Percentiles rank a stretch among this genome's conserved stretches.
These are phyloP conservation scores for Ogataea paraovalis DNA, from an alignment of 805 yeast genomes.

Conservation along the genomic window DNA sequence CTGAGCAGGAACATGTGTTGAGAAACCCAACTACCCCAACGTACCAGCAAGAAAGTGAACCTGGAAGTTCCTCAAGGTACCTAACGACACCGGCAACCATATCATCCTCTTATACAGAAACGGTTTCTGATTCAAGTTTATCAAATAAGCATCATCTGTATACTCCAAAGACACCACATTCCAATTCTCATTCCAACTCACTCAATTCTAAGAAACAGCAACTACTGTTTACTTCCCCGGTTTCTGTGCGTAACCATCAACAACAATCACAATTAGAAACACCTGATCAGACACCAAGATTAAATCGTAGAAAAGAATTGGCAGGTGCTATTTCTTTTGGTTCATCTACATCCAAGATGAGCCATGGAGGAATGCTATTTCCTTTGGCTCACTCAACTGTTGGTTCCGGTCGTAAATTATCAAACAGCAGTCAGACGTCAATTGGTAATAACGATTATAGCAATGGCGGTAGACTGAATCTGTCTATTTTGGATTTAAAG, in stretches of 20 bases:
- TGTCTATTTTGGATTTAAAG: conserved; percentile 17
- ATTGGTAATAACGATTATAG: not conserved
- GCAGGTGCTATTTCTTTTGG: conserved; percentile 20
- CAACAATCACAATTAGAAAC: conserved; percentile 16
- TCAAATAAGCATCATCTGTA: conserved; percentile 14
- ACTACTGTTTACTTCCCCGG: conserved; percentile 12
- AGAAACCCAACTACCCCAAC: conserved; percentile 28
- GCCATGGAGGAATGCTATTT: conserved; percentile 17
- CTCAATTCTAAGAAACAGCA: conserved; percentile 11
- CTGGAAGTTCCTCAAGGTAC: not conserved
- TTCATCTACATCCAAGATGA: conserved; percentile 5
- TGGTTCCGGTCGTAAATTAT: conserved; percentile 26
- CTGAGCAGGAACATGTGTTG: conserved; percentile 12
- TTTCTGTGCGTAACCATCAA: conserved; percentile 9
- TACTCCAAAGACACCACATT: conserved; percentile 25
- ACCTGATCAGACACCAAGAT: conserved; percentile 25
- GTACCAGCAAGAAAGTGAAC: conserved; percentile 5
- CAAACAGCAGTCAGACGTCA: not conserved
- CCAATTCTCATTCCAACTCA: not conserved
- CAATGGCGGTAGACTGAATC: not conserved
- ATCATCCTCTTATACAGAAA: not conserved
- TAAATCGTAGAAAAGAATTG: conserved; percentile 19
- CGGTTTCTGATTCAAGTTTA: not conserved
- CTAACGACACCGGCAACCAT: conserved; percentile 1
- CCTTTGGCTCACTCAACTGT: conserved; percentile 29